These are phyloP conservation scores for Entomortierella lignicola DNA, from an alignment of 192 early-diverging fungal species.

Conservation along the genomic window DNA sequence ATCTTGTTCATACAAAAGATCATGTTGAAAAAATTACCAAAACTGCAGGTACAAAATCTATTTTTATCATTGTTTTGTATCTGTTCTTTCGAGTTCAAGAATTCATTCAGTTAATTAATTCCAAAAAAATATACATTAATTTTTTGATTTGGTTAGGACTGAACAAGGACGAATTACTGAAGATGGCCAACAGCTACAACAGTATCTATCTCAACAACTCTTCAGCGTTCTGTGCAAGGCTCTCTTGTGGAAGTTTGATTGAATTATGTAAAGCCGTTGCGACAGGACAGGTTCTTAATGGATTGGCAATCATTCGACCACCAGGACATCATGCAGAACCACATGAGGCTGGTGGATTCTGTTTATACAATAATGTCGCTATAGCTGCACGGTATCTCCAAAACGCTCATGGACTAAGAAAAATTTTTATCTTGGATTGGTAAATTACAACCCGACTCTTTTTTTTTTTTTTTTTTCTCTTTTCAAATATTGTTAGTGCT, in stretches of 20 bases:
- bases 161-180: constrained; percentile 59
- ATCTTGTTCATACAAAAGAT: constrained; percentile 65
- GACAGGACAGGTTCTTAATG: constrained; percentile 71
- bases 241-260: constrained; percentile 84
- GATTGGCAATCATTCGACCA: constrained; percentile 89
- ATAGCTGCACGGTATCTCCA: constrained; percentile 80
- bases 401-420: constrained; percentile 51
- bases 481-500: not conserved
- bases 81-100: no score
- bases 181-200: constrained; percentile 63
- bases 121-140: not conserved
- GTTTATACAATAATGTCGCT: constrained; percentile 91
- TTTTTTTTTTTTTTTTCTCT: no score
- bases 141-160: constrained; percentile 38
- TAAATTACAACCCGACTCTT: no score
- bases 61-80: not conserved
- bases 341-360: constrained; percentile 85
- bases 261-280: constrained; percentile 79
- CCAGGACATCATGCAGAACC: constrained; percentile 94
- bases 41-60: constrained; percentile 47
- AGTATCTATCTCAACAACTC: constrained; percentile 79
- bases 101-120: no score
- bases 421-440: constrained; percentile 91
- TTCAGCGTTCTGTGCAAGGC: constrained; percentile 69
- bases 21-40: constrained; percentile 61